A percentile compares a stretch with the other conserved stretches of the same genome.
Evolutionary conservation across 2,329 filamentous ascomycete species (phyloP).

Genomic region (Neopestalotiopsis rosae): DNA sequence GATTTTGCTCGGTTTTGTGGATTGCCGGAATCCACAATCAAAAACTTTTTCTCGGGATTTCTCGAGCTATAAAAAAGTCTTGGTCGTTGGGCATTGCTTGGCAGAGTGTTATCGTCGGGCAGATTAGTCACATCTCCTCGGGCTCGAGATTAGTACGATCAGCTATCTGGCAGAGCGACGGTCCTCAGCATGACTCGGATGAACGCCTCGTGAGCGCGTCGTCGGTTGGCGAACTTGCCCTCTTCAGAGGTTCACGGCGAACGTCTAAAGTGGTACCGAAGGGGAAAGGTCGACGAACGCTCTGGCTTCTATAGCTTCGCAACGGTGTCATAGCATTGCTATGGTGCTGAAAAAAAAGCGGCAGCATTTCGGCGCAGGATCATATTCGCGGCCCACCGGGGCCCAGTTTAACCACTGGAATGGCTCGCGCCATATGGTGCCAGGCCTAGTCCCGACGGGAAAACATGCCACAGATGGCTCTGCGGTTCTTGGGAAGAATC

Average conservation of each 20-base stretch:
- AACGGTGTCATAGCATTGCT: not conserved
- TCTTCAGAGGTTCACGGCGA: not conserved
- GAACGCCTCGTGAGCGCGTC: not conserved
- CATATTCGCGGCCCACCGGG: not conserved
- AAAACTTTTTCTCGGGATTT: not conserved
- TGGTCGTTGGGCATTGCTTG: conserved; percentile 1
- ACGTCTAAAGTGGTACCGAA: not conserved
- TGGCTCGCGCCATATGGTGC: conserved; percentile 14
- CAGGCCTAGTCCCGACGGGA: not conserved
- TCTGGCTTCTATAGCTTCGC: not conserved
- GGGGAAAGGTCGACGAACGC: not conserved
- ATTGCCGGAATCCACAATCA: not conserved
- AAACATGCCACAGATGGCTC: conserved; percentile 7
- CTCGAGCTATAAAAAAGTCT: not conserved
- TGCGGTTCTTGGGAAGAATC: conserved; percentile 1
- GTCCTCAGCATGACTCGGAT: not conserved
- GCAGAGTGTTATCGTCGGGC: not conserved
- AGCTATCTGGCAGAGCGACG: not conserved
- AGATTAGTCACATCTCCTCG: not conserved
- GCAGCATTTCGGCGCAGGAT: conserved; percentile 15
- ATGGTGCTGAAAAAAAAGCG: not conserved
- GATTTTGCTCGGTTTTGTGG: not conserved
- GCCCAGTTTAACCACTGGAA: conserved; percentile 8
- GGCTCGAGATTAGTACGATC: not conserved
- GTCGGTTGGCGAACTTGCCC: not conserved